Conservation (phyloP, 73 alveolate species). For the Paramecium pentaurelia region DNA sequence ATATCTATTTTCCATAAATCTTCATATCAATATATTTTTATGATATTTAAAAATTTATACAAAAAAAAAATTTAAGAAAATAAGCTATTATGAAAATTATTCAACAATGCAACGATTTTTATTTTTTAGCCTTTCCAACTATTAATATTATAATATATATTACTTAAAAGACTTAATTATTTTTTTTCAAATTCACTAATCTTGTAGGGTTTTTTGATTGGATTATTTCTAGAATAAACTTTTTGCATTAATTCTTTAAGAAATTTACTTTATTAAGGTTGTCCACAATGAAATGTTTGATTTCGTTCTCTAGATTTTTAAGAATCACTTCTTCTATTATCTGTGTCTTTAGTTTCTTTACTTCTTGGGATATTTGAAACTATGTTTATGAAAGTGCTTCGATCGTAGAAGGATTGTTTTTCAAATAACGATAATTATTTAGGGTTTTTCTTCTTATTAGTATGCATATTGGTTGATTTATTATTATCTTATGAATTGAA, state of each 20-base stretch:
- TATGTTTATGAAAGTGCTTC: neutral
- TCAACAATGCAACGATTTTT: neutral
- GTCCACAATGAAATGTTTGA: neutral
- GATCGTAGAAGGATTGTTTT: conserved; percentile 15
- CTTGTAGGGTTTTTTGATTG: neutral
- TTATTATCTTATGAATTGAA: neutral
- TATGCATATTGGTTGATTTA: neutral
- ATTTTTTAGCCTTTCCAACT: neutral
- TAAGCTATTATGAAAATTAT: neutral
- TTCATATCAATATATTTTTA: too few relatives aligned
- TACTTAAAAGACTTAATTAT: conserved; percentile 11
- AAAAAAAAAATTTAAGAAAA: neutral
- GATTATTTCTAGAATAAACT: neutral
- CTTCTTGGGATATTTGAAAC: neutral
- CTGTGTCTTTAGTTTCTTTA: conserved; percentile 41
- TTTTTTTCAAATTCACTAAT: conserved; percentile 34
- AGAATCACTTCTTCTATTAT: conserved; percentile 28
- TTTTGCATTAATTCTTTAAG: conserved; percentile 9
- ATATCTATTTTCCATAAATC: too few relatives aligned
- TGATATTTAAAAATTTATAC: too few relatives aligned
- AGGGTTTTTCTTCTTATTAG: neutral
- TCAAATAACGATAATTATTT: neutral
- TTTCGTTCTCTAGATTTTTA: conserved; percentile 6
- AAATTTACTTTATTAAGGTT: neutral
- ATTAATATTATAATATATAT: neutral